phyloP scores from a whole-genome alignment of 768 basidiomycete genomes.

The Cystofilobasidium capitatum region DNA sequence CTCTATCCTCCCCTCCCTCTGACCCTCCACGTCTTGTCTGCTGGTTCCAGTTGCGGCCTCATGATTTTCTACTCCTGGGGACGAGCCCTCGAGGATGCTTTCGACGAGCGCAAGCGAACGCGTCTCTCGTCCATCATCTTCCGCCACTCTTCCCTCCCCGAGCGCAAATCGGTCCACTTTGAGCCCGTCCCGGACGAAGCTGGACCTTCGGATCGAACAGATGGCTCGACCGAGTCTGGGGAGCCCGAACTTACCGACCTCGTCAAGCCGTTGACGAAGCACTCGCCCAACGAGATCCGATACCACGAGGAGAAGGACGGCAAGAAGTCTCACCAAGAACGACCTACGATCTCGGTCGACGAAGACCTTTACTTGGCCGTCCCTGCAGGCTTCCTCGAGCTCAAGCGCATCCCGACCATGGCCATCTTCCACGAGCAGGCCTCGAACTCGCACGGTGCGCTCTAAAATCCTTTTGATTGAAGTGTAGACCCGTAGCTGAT shows the following conservation, averaged over 20 bases:
- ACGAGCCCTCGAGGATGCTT: constrained; percentile 49
- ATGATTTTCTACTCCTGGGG: constrained; percentile 64
- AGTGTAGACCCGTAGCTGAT: neutral
- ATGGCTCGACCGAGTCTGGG: too few relatives aligned
- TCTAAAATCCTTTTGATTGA: neutral
- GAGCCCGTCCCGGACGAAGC: constrained; percentile 31
- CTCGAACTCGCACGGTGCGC: neutral
- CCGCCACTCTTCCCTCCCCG: constrained; percentile 12
- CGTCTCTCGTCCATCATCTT: constrained; percentile 35
- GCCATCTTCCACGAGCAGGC: constrained; percentile 51
- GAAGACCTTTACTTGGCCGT: neutral
- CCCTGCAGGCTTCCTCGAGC: constrained; percentile 25
- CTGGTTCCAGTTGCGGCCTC: constrained; percentile 39
- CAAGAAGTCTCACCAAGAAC: constrained; percentile 8
- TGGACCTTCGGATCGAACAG: neutral
- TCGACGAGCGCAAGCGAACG: constrained; percentile 52
- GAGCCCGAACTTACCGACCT: constrained; percentile 28
- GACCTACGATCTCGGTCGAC: constrained; percentile 33
- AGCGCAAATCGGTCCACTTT: neutral
- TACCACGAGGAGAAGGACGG: constrained; percentile 27
- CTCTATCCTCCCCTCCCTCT: neutral
- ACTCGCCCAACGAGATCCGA: constrained; percentile 13
- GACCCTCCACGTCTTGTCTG: neutral
- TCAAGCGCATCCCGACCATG: constrained; percentile 47
- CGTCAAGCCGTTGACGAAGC: constrained; percentile 22